Evolutionary conservation across 768 basidiomycete species (phyloP).

Genomic region (Leccinum barrowsii): DNA sequence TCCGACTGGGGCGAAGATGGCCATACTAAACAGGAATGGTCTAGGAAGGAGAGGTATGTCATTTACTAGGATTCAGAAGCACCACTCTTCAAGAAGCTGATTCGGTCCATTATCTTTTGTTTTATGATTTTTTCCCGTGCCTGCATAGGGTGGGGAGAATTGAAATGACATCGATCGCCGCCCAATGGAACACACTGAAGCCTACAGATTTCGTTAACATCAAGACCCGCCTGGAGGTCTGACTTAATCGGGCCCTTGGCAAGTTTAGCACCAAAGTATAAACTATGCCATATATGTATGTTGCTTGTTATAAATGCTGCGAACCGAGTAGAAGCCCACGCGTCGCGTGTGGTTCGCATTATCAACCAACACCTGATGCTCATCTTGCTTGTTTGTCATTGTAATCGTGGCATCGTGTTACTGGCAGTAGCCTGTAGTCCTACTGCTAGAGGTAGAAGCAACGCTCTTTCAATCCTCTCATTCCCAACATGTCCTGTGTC

Average conservation of each 20-base stretch:
- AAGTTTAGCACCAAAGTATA: constrained; percentile 7
- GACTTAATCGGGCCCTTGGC: constrained; percentile 14
- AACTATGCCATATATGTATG: constrained; percentile 19
- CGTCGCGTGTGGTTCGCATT: background rate
- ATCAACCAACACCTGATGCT: background rate
- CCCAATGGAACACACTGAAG: constrained; percentile 46
- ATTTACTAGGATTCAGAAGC: constrained; percentile 22
- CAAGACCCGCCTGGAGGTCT: constrained; percentile 55
- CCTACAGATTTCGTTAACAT: constrained; percentile 50
- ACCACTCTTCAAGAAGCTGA: constrained; percentile 8
- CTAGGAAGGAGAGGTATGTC: constrained; percentile 48
- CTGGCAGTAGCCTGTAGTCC: background rate
- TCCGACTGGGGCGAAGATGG: constrained; percentile 55
- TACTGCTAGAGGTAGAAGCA: constrained; percentile 72
- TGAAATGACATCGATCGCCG: constrained; percentile 50
- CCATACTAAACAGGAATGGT: constrained; percentile 51
- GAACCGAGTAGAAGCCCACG: constrained; percentile 1
- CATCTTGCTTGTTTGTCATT: constrained; percentile 3
- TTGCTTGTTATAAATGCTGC: constrained; percentile 10
- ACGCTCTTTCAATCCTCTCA: constrained; percentile 77
- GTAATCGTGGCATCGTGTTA: constrained; percentile 9
- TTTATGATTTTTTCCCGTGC: constrained; percentile 1
- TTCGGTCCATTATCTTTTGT: background rate
- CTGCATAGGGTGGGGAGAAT: constrained; percentile 47
- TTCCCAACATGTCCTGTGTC: constrained; percentile 67